phyloP scores from a whole-genome alignment of 2,329 filamentous ascomycete genomes.

The Nakataea oryzae region DNA sequence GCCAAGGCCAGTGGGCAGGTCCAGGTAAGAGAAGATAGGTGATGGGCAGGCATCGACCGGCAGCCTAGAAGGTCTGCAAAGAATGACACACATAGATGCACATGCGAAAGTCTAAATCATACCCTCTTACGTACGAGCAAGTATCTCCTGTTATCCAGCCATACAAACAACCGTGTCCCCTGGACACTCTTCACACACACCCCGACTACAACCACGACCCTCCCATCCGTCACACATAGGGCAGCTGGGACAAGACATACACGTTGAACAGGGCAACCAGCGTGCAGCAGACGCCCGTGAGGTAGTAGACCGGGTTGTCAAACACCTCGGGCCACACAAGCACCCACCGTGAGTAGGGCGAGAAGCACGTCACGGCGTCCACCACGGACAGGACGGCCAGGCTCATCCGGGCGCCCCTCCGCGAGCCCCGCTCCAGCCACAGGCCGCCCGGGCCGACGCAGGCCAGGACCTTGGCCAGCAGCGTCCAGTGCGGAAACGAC shows the following conservation, averaged over 20 bases:
- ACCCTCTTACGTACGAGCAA: too few species aligned
- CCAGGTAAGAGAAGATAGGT: too few species aligned
- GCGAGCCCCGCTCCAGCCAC: constrained; percentile 5
- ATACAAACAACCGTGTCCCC: too few species aligned
- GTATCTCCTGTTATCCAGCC: too few species aligned
- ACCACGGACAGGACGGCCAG: constrained; percentile 4
- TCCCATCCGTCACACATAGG: background rate
- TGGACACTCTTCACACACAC: too few species aligned
- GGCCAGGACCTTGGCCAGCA: constrained; percentile 8
- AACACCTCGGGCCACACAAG: constrained; percentile 3
- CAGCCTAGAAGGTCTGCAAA: too few species aligned
- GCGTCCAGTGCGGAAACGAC: constrained; percentile 5
- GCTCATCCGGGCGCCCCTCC: constrained; percentile 6
- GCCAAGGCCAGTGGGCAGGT: too few species aligned
- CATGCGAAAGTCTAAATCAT: too few species aligned
- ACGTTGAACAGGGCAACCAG: background rate
- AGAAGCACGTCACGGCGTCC: background rate
- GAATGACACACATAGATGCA: too few species aligned
- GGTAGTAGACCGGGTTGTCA: constrained; percentile 1
- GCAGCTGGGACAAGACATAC: background rate
- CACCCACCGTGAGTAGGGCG: constrained; percentile 2
- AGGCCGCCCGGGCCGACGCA: constrained; percentile 5
- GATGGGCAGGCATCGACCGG: too few species aligned
- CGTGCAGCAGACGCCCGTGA: background rate
- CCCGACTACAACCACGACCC: too few species aligned